Percentiles rank a stretch among this genome's conserved stretches.
Conservation (phyloP, 2,329 filamentous ascomycete genomes). For the Colletotrichum musae region DNA sequence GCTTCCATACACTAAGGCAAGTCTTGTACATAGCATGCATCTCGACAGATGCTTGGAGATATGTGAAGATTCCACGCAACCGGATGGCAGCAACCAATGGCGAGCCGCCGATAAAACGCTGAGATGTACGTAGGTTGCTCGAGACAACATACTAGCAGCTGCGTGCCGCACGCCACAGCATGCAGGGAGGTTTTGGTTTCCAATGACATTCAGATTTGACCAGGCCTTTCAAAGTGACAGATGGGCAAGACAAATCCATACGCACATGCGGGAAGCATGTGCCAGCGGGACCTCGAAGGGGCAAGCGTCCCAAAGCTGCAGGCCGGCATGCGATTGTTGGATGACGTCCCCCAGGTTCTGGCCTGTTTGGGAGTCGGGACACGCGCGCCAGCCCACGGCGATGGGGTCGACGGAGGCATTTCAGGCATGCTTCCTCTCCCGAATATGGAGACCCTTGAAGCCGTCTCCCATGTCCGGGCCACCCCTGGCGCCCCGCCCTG, state of each 20-base stretch:
- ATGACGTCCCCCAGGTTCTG: conserved; percentile 36
- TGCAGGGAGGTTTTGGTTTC: conserved; percentile 26
- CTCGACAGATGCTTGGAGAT: too few relatives aligned
- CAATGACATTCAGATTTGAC: conserved; percentile 30
- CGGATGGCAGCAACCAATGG: conserved; percentile 30
- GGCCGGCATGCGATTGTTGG: conserved; percentile 32
- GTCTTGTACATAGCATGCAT: not conserved
- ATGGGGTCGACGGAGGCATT: conserved; percentile 28
- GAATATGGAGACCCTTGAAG: conserved; percentile 29
- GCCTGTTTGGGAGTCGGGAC: conserved; percentile 36
- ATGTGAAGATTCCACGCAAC: not conserved
- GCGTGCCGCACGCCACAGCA: conserved; percentile 17
- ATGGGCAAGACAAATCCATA: conserved; percentile 20
- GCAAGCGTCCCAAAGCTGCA: conserved; percentile 17
- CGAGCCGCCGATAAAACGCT: conserved; percentile 19
- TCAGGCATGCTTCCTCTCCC: conserved; percentile 34
- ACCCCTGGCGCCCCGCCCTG: conserved; percentile 17
- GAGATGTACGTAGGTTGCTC: conserved; percentile 5
- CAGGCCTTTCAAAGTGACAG: conserved; percentile 20
- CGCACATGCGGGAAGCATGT: conserved; percentile 36
- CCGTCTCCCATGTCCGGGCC: not conserved
- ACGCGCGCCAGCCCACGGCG: conserved; percentile 24
- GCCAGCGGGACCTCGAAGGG: conserved; percentile 26
- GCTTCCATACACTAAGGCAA: not conserved
- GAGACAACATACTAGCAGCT: not conserved